A percentile compares a stretch with the other conserved stretches of the same genome.
Evolutionary conservation across 306 rosid genomes (phyloP).

Genomic region (Sechiopsis laciniata): DNA sequence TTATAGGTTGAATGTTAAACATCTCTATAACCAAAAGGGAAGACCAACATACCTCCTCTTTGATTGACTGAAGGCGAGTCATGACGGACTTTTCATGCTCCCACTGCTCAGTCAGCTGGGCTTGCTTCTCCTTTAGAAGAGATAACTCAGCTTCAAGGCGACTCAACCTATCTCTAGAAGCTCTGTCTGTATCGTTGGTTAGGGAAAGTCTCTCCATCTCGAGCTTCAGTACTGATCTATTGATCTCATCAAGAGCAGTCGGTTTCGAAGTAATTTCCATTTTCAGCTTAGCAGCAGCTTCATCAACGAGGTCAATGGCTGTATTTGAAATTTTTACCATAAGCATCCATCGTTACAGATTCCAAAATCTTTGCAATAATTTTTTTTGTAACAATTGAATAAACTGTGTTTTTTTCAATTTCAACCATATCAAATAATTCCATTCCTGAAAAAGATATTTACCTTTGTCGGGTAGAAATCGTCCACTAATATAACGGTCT

Average conservation of each 20-base stretch:
- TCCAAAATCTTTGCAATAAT: background rate
- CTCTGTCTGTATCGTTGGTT: slow-evolving; percentile 80
- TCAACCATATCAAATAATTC: background rate
- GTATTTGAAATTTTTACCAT: slow-evolving; percentile 31
- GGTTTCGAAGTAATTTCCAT: slow-evolving; percentile 99
- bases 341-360: slow-evolving; percentile 10
- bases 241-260: slow-evolving; percentile 91
- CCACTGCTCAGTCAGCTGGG: slow-evolving; percentile 72
- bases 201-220: slow-evolving; percentile 99
- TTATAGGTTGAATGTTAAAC: background rate
- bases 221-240: slow-evolving; percentile 80
- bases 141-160: slow-evolving; percentile 90
- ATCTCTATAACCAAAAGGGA: background rate
- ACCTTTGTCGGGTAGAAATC: slow-evolving; percentile 99
- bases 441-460: slow-evolving; percentile 4
- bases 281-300: slow-evolving; percentile 97
- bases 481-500: slow-evolving; percentile 94
- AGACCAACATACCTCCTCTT: slow-evolving; percentile 63
- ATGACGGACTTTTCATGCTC: slow-evolving; percentile 96
- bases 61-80: slow-evolving; percentile 92
- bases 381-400: background rate
- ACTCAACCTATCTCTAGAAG: slow-evolving; percentile 74
- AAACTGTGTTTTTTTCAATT: background rate
- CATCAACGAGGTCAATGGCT: slow-evolving; percentile 98
- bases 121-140: slow-evolving; percentile 77